Percentiles rank a stretch among this genome's conserved stretches.
phyloP scores from a whole-genome alignment of 2,329 filamentous ascomycete genomes.

The Calonectria leucothoes region DNA sequence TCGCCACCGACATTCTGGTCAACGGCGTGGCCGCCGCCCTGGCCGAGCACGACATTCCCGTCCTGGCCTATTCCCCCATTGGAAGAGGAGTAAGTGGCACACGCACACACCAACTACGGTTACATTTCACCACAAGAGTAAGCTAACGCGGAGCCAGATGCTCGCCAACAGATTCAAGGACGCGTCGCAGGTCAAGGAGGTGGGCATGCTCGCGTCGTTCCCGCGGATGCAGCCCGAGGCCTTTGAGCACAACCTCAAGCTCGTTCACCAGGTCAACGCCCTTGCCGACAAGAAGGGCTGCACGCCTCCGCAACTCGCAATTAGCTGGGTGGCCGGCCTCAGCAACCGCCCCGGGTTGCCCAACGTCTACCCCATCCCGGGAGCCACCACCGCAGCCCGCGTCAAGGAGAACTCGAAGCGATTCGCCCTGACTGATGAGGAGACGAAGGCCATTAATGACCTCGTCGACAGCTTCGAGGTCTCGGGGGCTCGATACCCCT shows the following conservation, averaged over 20 bases:
- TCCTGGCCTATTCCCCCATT: conserved; percentile 80
- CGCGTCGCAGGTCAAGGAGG: conserved; percentile 35
- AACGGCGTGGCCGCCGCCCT: conserved; percentile 67
- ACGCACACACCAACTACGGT: background rate
- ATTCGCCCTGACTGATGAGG: conserved; percentile 61
- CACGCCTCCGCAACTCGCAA: conserved; percentile 73
- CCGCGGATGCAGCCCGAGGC: conserved; percentile 73
- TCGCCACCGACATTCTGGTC: conserved; percentile 57
- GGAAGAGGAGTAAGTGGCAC: conserved; percentile 61
- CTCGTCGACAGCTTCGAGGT: conserved; percentile 61
- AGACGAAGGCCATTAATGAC: conserved; percentile 61
- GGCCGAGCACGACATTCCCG: conserved; percentile 72
- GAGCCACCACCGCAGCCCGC: conserved; percentile 67
- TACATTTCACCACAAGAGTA: background rate
- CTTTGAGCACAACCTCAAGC: conserved; percentile 72
- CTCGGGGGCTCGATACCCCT: conserved; percentile 61
- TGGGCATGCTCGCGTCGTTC: conserved; percentile 39
- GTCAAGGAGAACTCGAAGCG: conserved; percentile 70
- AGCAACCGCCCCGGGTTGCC: conserved; percentile 64
- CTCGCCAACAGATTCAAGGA: conserved; percentile 44
- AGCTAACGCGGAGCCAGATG: conserved; percentile 38
- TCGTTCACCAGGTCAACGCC: conserved; percentile 67
- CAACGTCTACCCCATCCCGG: conserved; percentile 74
- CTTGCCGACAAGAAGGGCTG: conserved; percentile 70
- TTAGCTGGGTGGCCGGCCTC: conserved; percentile 70